Evolutionary conservation across 345 rosid genomes (phyloP), one percentile per base, ranked within the genome.

Genomic region (Linum trigynum): DNA sequence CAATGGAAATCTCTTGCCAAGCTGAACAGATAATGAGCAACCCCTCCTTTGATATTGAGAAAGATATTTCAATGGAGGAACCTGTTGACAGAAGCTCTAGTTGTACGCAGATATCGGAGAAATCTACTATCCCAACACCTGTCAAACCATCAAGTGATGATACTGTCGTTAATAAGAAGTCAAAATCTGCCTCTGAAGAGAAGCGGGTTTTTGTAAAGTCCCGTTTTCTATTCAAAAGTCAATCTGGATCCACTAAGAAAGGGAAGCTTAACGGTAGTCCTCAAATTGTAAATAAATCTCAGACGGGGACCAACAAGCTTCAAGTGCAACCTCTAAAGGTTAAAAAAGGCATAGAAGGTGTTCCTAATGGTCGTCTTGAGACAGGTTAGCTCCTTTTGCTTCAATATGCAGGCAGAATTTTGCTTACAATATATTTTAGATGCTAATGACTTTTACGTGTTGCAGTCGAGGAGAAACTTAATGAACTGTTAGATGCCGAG

Each of bases 381-480:
- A 82, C 92, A 81, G 96, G 99, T 88, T 64, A 45, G 86, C 12
- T 42, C 68, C 63, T 55, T 57, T 57, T 57, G 43, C 63, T 57
- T 9, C 17, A 14, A 39, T 62, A 9, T 62, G 11, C 38, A 38
- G 42, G 39, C 60, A 61, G 55, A 61, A 38, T 71, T 59, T 39
- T 5, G 5, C 41, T 14, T 39, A 38, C 41, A 36, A 55, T 63
- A 2, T 67, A 10, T 32, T 39, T 48, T 62, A 4, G 55, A 43
- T 43, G 57, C 66, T 58, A 62, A 38, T 64, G 38, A 51, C 41
- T 14, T 67, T 56, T 57, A 60, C 39, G 71, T n/a, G 66, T 71
- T 77, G 78, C 92, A 94, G 99, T 94, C 76, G 89, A 90, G 71
- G 99, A 82, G 83, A 94, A 91, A 80, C 84, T 94, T 55, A 94